Conservation (phyloP, 441 rosid genomes). For the Adansonia madagascariensis region DNA sequence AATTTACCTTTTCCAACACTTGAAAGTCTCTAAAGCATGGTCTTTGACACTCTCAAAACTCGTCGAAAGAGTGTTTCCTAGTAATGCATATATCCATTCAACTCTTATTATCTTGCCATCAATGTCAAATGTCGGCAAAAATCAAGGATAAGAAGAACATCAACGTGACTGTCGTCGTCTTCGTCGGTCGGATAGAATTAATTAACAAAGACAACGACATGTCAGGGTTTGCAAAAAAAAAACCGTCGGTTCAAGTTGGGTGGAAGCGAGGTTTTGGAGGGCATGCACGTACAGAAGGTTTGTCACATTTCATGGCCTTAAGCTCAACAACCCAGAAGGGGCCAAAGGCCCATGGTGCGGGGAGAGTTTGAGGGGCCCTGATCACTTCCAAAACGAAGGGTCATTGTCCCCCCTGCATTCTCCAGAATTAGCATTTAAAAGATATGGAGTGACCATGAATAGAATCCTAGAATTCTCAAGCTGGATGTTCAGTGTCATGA, state of each 20-base stretch:
- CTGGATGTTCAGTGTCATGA: slow-evolving; percentile 7
- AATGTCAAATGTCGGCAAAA: slow-evolving; percentile 9
- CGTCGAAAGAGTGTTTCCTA: not conserved
- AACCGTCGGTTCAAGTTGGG: not conserved
- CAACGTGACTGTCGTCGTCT: not conserved
- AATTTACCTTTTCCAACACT: not conserved
- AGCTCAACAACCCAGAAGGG: slow-evolving; percentile 1
- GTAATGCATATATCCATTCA: not conserved
- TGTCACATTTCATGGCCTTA: not conserved
- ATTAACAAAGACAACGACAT: not conserved
- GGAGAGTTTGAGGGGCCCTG: not conserved
- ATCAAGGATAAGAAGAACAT: slow-evolving; percentile 10
- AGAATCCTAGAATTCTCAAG: not conserved
- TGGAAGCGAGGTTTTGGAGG: not conserved
- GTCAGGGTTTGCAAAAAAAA: not conserved
- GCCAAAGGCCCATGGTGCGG: not conserved
- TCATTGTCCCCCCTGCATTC: not conserved
- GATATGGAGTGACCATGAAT: not conserved
- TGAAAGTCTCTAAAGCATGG: not conserved
- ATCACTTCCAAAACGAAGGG: not conserved
- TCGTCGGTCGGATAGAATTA: not conserved
- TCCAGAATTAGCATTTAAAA: not conserved
- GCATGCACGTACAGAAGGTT: not conserved
- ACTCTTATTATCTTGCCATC: not conserved
- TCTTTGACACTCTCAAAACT: not conserved